Evolutionary conservation across 116 monocot genomes (phyloP), one percentile per base, ranked within the genome.

Genomic region (Iris pallida): DNA sequence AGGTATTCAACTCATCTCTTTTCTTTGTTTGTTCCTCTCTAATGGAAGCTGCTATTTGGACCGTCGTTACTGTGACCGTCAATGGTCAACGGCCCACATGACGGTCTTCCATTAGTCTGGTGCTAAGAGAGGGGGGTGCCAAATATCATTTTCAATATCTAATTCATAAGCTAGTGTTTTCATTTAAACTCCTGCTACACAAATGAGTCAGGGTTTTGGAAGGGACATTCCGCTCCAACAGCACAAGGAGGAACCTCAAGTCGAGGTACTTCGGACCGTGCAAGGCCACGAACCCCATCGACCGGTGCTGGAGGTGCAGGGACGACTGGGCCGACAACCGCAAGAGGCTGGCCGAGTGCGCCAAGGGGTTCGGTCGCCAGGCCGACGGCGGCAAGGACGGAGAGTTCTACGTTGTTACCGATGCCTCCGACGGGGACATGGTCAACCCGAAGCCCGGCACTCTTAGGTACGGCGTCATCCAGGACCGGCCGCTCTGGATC

Each of bases 291-390:
- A 92, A 92, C 70, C 92, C 88, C 0, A 92, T 92, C 63, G 92
- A 92, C 76, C 78, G 76, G 16, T 92, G 92, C 81, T 92, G 92
- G 92, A 55, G 92, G 41, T 91, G 91, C 72, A 53, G 59, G 10
- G 41, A 41, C n/a, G 41, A 79, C 57, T 91, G 91, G 91, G 76
- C 73, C 4, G 68, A 40, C 7, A 30, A 82, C 45, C 82, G 91
- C 42, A 80, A 91, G 78, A 47, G 61, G 12, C 85, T 91, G 4
- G 80, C 85, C n/a, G n/a, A 13, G 12, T 91, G 91, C 60, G 82
- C 74, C 43, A 80, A 81, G 64, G 91, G 91, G 12, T 91, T 91
- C 79, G 91, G 88, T 6, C 75, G 78, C 17, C 51, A 58, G 1
- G 73, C 92, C 45, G 18, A 14, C 15, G 88, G 92, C 7, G 92